These are phyloP conservation scores for Urostyla sp. DNA, from an alignment of 73 alveolate genomes.

Conservation along the genomic window DNA sequence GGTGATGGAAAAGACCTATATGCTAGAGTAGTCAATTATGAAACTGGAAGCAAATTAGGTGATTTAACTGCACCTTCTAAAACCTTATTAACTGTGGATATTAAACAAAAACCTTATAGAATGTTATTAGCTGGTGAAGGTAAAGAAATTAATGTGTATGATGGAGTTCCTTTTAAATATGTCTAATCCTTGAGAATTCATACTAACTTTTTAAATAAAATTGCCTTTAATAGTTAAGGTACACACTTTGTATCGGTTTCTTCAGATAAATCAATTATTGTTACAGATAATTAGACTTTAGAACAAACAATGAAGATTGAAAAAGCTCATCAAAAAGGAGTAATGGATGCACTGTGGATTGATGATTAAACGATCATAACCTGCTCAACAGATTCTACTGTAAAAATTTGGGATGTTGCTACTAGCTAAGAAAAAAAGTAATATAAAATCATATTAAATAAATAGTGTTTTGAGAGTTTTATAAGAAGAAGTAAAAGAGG, in stretches of 20 bases:
- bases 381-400: slow-evolving; percentile 1
- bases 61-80: slow-evolving; percentile 36
- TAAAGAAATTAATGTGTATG: slow-evolving; percentile 23
- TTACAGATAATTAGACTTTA: slow-evolving; percentile 27
- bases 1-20: slow-evolving; percentile 51
- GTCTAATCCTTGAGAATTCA: slow-evolving; percentile 16
- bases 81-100: slow-evolving; percentile 9
- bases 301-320: slow-evolving; percentile 31
- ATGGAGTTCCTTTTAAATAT: slow-evolving; percentile 46
- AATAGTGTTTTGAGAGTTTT: slow-evolving; percentile 4
- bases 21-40: slow-evolving; percentile 26
- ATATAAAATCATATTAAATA: not conserved
- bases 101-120: slow-evolving; percentile 39
- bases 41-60: slow-evolving; percentile 44
- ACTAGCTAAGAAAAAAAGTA: slow-evolving; percentile 39
- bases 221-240: slow-evolving; percentile 20
- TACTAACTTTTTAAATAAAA: slow-evolving; percentile 25
- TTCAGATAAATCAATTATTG: slow-evolving; percentile 12
- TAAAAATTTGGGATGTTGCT: slow-evolving; percentile 22
- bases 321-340: slow-evolving; percentile 49
- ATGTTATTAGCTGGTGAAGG: slow-evolving; percentile 39
- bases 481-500: slow-evolving; percentile 13
- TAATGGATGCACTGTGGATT: slow-evolving; percentile 40
- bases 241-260: slow-evolving; percentile 30
- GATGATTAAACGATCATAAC: slow-evolving; percentile 40